Conservation (phyloP, 2,329 filamentous ascomycete genomes). For the Falciphora oryzae region DNA sequence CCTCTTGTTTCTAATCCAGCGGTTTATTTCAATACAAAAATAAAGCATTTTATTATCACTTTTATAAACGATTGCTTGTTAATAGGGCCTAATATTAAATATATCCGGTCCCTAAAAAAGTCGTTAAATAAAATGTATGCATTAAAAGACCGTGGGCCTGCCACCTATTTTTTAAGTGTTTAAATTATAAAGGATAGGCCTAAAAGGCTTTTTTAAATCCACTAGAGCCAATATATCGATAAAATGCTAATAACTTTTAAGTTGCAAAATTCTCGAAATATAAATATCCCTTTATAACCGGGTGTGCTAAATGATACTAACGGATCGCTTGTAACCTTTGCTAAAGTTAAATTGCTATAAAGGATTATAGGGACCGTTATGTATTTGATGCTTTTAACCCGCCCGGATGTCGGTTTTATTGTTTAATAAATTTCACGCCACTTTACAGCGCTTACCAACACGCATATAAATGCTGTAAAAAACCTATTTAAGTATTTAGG, state of each 20-base stretch:
- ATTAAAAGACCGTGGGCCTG: background rate
- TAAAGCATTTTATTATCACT: background rate
- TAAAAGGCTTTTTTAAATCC: background rate
- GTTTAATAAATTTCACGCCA: background rate
- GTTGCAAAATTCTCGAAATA: background rate
- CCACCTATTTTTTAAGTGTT: background rate
- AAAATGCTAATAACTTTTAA: background rate
- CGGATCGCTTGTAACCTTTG: background rate
- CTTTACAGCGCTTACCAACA: background rate
- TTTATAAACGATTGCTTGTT: background rate
- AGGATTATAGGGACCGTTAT: background rate
- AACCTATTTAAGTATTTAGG: background rate
- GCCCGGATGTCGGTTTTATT: background rate
- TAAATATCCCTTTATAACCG: background rate
- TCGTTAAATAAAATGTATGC: background rate
- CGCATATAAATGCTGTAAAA: background rate
- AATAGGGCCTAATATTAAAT: background rate
- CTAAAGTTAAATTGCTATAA: background rate
- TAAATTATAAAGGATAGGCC: background rate
- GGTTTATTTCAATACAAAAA: background rate
- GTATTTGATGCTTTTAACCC: background rate
- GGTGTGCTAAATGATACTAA: background rate
- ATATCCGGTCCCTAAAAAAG: background rate
- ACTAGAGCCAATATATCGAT: background rate
- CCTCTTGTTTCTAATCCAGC: background rate